phyloP scores from a whole-genome alignment of 2,329 filamentous ascomycete species.

The Didymella exigua region DNA sequence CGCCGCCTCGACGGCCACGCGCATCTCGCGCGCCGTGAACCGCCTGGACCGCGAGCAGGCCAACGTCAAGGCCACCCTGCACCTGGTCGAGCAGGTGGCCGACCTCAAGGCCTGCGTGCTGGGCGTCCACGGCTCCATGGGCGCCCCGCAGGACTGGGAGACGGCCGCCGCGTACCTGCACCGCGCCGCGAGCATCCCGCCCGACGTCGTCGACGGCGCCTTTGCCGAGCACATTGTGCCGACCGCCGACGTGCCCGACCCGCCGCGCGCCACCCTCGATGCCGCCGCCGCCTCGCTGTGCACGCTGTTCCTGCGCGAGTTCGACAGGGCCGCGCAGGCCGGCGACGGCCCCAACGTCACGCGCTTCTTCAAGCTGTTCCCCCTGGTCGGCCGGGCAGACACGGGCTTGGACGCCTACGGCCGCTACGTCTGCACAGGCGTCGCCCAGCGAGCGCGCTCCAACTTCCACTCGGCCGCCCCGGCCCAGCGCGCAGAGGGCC shows the following conservation, averaged over 20 bases:
- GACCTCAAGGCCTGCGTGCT: conserved; percentile 97
- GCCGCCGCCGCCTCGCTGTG: conserved; percentile 88
- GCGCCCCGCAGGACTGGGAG: conserved; percentile 97
- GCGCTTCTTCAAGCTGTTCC: conserved; percentile 97
- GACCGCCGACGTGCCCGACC: conserved; percentile 92
- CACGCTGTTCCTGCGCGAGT: conserved; percentile 88
- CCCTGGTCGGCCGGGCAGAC: conserved; percentile 85
- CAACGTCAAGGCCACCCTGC: conserved; percentile 85
- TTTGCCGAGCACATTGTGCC: conserved; percentile 94
- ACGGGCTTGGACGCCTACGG: conserved; percentile 95
- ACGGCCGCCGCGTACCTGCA: conserved; percentile 89
- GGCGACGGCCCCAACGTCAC: conserved; percentile 90
- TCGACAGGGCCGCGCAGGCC: conserved; percentile 86
- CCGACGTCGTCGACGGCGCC: conserved; percentile 76
- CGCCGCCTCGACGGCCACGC: conserved; percentile 82
- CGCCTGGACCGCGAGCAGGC: conserved; percentile 89
- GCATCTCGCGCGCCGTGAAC: conserved; percentile 85
- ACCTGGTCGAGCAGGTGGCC: conserved; percentile 92
- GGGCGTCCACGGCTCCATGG: conserved; percentile 94
- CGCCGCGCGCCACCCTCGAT: conserved; percentile 84
- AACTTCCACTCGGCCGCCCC: conserved; percentile 75
- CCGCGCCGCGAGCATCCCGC: conserved; percentile 79
- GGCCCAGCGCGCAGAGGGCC: conserved; percentile 71
- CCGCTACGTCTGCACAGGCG: conserved; percentile 92
- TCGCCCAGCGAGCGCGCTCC: conserved; percentile 79